Evolutionary conservation across 2,329 filamentous ascomycete species (phyloP), one percentile per base, ranked within the genome.

Genomic region (Diplodia scrobiculata): DNA sequence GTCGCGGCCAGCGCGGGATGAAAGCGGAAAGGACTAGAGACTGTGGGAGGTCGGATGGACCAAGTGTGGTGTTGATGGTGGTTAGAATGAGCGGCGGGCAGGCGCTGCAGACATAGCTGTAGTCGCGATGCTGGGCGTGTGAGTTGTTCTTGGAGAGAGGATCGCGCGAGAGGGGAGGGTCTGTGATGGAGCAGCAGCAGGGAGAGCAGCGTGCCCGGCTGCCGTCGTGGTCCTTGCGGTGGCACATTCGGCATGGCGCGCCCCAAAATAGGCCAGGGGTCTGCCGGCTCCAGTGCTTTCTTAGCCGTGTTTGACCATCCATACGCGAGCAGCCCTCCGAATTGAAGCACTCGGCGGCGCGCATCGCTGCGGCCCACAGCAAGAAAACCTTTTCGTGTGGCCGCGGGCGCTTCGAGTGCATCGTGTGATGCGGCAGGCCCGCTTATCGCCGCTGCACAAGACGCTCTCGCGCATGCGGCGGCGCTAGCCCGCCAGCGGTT

Each of bases 101-200:
- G 54, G 47, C 64, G 64, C 53, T 51, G 54, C 64, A 66, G 54
- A 66, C 64, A 66, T 66, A 34, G 64, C 54, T 66, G 64, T 36
- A 25, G 64, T 54, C 54, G 64, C 45, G 53, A 55, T 59, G 53
- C 54, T 60, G 47, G 32, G 41, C n/a, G 54, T 38, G 55, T 62
- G 58, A 62, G 58, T 50, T 50, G 55, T 50, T 62, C 58, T 50
- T 62, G 58, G 58, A 25, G 58, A 50, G 34, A 47, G 48, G 58
- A 62, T 62, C 17, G 58, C 41, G 38, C 55, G 58, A 62, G 58
- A 62, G 41, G 58, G 45, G 45, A 50, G 58, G 41, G 58, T 62
- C 55, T 62, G 58, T 62, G 58, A 62, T 50, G 58, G 58, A 62
- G 58, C 58, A 62, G 58, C 58, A 36, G 58, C 58, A 62, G 58